Evolutionary conservation across 106 monocot genomes (phyloP), one percentile per base, ranked within the genome.

Genomic region (Platanthera zijinensis): DNA sequence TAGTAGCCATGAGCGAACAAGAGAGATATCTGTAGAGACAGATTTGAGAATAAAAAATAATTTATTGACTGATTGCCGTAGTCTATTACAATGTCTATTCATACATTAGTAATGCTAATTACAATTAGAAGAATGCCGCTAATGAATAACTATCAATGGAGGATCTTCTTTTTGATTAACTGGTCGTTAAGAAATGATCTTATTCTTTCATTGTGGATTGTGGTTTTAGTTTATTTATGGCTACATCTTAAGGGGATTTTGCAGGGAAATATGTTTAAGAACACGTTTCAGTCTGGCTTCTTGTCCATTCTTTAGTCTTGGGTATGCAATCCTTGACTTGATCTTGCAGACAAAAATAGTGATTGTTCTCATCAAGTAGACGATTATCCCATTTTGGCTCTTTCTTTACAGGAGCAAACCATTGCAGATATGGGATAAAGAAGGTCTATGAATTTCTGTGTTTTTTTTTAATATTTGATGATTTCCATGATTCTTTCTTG

Each of bases 401-500:
- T 48, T 46, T n/a, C 79, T 76, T 77, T 6, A 62, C 86, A 95
- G 95, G 95, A 96, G 93, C 81, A 96, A 96, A 74, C 96, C 96
- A 56, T 83, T 96, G 79, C 96, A 96, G 83, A 96, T 96, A 81
- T 96, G 96, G 96, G 96, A 96, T 70, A 96, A 96, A 79, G 96
- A 96, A 89, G 95, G 95, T 95, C 8, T 30, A 19, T 76, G 67
- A 32, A 71, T 72, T 75, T 68, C 54, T 30, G 8, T 70, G 69
- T 71, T 71, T 1, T 5, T n/a, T n/a, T 22, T 17, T 17, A 70
- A 70, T 10, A 70, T 70, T 17, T 14, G 17, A 70, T 48, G 1
- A 48, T 70, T 48, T 70, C 48, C 45, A 46, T 2, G 30, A 15
- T 70, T 46, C 13, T 69, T 12, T 21, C 69, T 47, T 69, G 46